Base-by-base conservation (phyloP, 768 basidiomycete genomes). In the Pleurotus giganteus region DNA sequence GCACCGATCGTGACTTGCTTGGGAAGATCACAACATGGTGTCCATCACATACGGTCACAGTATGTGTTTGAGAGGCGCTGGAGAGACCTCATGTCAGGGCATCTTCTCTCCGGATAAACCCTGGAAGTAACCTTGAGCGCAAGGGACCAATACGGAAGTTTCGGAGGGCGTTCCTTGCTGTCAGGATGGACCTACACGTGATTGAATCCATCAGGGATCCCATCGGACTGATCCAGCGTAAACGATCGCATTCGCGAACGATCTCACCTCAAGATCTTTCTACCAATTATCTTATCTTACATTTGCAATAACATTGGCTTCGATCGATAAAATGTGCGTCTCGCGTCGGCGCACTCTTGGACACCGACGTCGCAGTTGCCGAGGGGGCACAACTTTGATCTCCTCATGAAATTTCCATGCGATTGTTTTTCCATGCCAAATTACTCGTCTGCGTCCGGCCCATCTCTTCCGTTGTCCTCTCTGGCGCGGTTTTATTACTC, bases 131-230 rank as follows among this genome's bases (percentile, higher is more conserved):
- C 26, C 27, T 19, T 29, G 46, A 26, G 19, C 21, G 9, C 15
- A 45, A 45, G 43, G 46, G 28, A 32, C 46, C 46, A 24, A 27
- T 47, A 47, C 46, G 46, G 46, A 47, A 47, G 46, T 47, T 47
- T 47, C 46, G 46, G 46, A 29, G n/a, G 15, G 46, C 27, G 15
- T 29, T 15, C 29, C 26, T 13, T 27, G 19, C 23, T 12, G 46
- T 29, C 12, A 29, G 8, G 28, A 47, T 29, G 46, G 46, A 47
- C 46, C 17, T 47, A 21, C 46, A 47, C 46, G 46, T 47, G 46
- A 32, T 27, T 15, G 29, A 6, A 4, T 41, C 39, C 8, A 41
- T 41, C 39, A 15, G 32, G 15, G 17, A 15, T 41, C 19, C n/a
- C 39, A 32, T 13, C 31, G 31, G 13, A 6, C 31, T n/a, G n/a